Percentiles rank a stretch among this genome's conserved stretches.
Conservation (phyloP, 768 basidiomycete genomes). For the Auricularia cornea region DNA sequence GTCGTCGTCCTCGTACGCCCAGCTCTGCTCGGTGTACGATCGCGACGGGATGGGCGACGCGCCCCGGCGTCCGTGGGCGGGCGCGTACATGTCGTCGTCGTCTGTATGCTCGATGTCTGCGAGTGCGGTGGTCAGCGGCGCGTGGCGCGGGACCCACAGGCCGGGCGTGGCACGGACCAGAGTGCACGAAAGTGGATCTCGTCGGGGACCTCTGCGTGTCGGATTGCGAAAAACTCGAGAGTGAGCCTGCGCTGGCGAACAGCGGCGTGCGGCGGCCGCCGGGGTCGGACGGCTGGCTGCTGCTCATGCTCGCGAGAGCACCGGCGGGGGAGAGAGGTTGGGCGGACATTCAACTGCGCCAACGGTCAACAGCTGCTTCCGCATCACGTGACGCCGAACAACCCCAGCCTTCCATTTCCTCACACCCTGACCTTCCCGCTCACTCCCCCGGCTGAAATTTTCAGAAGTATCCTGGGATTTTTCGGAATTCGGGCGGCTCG, state of each 20-base stretch:
- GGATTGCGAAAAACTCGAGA: neutral
- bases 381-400: neutral
- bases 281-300: neutral
- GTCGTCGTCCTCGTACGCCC: neutral
- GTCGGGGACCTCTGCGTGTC: neutral
- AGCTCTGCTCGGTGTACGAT: neutral
- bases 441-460: neutral
- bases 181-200: neutral
- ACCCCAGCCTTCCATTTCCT: neutral
- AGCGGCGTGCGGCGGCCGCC: neutral
- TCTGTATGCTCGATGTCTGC: conserved; percentile 39
- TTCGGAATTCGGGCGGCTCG: neutral
- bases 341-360: neutral
- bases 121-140: neutral
- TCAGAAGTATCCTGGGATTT: neutral
- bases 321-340: neutral
- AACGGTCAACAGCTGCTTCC: neutral
- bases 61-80: too few species aligned
- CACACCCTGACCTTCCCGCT: neutral
- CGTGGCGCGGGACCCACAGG: neutral
- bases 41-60: too few species aligned
- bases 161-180: neutral
- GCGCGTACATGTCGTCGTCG: conserved; percentile 41
- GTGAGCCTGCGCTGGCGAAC: neutral
- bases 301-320: neutral